Base-by-base conservation (phyloP, 257 asterid genomes). In the Lavandula angustifolia region DNA sequence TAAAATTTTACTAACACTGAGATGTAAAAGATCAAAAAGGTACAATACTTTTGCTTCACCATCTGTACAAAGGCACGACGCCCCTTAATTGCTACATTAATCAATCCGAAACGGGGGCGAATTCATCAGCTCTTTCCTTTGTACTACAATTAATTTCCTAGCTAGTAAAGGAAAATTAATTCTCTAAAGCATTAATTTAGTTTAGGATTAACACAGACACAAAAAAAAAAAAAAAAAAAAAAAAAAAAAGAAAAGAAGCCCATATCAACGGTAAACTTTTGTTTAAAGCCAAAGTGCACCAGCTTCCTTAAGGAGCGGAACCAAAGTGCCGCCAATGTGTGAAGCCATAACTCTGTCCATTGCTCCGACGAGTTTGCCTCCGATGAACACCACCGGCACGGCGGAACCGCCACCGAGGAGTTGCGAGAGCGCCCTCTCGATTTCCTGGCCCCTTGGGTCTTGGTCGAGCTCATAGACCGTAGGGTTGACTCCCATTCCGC, bases 321-420 rank as follows among this genome's bases (percentile, higher is more conserved):
- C 88, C 63, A 85, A 60, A 35, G 72, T 70, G 61, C 85, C 88
- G 35, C 62, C 68, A 5, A 82, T 76, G 71, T 85, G 88, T 3
- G 88, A 75, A 2, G 83, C 85, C 92, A 85, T 80, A 2, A 85
- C 92, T 51, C 80, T 76, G 37, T 84, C 87, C 87, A 84, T 79
- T 0, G 80, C 73, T 12, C 90, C 90, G 46, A 82, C 66, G 35
- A 83, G 84, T 60, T 80, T 80, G 0, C 89, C 89, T 18, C 89
- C 89, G 60, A 82, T 66, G 44, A 82, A 82, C 4, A 82, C 88
- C 5, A 82, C 85, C 1, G 88, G 88, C 12, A 82, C 73, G 55
- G 83, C 83, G 10, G 82, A 75, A 43, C 67, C 73, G 9, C 69
- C 62, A 9, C 80, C 83, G 41, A 80, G 73, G n/a, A 82, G 62